Evolutionary conservation across 306 rosid genomes (phyloP).

Genomic region (Cicer chorassanicum): DNA sequence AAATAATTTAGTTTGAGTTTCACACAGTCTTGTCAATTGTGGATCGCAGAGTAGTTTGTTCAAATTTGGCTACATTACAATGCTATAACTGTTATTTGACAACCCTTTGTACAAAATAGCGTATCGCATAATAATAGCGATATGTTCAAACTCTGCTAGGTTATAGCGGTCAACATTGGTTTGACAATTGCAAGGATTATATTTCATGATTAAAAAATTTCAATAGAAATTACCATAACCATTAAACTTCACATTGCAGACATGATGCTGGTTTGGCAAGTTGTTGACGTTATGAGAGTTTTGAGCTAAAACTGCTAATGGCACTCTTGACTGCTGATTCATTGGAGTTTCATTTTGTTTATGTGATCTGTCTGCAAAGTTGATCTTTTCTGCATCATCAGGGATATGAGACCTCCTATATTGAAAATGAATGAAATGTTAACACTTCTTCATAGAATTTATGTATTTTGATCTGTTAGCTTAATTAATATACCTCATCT

Average conservation of each 20-base stretch:
- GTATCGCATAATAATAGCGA: too few relatives aligned
- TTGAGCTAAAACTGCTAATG: slow-evolving; percentile 83
- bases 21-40: too few relatives aligned
- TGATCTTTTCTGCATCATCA: slow-evolving; percentile 58
- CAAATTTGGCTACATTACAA: too few relatives aligned
- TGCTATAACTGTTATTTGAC: too few relatives aligned
- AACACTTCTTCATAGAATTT: slow-evolving; percentile 31
- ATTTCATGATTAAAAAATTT: slow-evolving; percentile 31
- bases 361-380: slow-evolving; percentile 63
- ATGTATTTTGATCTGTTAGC: slow-evolving; percentile 31
- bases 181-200: slow-evolving; percentile 36
- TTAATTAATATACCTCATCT: slow-evolving; percentile 68
- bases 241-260: slow-evolving; percentile 50
- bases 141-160: too few relatives aligned
- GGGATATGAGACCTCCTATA: slow-evolving; percentile 75
- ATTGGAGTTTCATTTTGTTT: slow-evolving; percentile 57
- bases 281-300: slow-evolving; percentile 58
- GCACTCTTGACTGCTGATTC: slow-evolving; percentile 72
- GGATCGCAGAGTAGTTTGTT: too few relatives aligned
- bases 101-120: too few relatives aligned
- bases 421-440: slow-evolving; percentile 40
- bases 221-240: slow-evolving; percentile 56
- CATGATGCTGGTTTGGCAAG: slow-evolving; percentile 60
- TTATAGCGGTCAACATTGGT: neutral
- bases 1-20: neutral